Evolutionary conservation across 2,329 filamentous ascomycete species (phyloP).

Genomic region (Fonsecaea pedrosoi): DNA sequence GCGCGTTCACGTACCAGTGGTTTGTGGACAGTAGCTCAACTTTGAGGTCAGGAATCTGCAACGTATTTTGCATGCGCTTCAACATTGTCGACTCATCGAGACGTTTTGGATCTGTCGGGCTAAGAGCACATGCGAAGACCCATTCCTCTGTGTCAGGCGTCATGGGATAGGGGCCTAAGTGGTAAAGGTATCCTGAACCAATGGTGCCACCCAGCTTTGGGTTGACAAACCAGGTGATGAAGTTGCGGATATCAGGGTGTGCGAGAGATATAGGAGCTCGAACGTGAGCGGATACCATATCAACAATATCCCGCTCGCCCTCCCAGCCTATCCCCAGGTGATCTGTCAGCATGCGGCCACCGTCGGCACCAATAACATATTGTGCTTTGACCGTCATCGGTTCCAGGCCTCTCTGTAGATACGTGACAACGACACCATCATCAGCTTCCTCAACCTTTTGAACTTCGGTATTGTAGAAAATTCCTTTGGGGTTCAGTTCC

Average conservation of each 20-base stretch:
- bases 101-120: slow-evolving; percentile 38
- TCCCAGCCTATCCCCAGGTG: slow-evolving; percentile 43
- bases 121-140: slow-evolving; percentile 43
- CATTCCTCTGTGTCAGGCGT: slow-evolving; percentile 44
- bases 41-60: slow-evolving; percentile 44
- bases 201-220: slow-evolving; percentile 46
- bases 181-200: slow-evolving; percentile 46
- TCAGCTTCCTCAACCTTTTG: slow-evolving; percentile 37
- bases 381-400: slow-evolving; percentile 35
- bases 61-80: slow-evolving; percentile 40
- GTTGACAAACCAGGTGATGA: slow-evolving; percentile 48
- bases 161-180: slow-evolving; percentile 45
- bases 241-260: slow-evolving; percentile 43
- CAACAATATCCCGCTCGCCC: slow-evolving; percentile 44
- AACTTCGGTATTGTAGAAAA: slow-evolving; percentile 44
- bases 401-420: slow-evolving; percentile 25
- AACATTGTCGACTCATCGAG: slow-evolving; percentile 41
- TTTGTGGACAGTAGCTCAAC: slow-evolving; percentile 44
- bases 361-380: slow-evolving; percentile 47
- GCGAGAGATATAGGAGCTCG: slow-evolving; percentile 40
- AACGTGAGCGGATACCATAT: slow-evolving; percentile 47
- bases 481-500: slow-evolving; percentile 43
- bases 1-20: slow-evolving; percentile 45
- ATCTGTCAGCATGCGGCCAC: slow-evolving; percentile 44
- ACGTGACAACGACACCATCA: slow-evolving; percentile 39